Evolutionary conservation across 306 rosid genomes (phyloP).

Genomic region (Cucurbita moschata): DNA sequence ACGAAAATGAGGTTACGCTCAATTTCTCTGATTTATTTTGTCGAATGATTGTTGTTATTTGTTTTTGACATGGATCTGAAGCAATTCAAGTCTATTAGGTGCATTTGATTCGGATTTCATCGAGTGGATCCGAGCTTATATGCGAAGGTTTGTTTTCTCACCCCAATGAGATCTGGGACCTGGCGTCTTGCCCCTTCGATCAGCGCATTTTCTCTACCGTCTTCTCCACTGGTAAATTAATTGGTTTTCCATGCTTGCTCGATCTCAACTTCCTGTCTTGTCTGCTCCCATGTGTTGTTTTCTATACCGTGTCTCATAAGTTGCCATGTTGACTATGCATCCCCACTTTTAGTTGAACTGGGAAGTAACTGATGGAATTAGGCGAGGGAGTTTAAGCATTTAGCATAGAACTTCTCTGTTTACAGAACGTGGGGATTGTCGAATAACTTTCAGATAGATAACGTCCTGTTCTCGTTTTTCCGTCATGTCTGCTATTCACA

Average conservation of each 20-base stretch:
- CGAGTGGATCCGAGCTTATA: conserved; percentile 73
- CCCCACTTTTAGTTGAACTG: neutral
- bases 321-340: too few species aligned
- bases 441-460: neutral
- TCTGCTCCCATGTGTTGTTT: too few species aligned
- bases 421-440: neutral
- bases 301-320: neutral
- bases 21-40: neutral
- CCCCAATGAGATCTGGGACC: conserved; percentile 98
- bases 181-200: conserved; percentile 85
- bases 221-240: conserved; percentile 56
- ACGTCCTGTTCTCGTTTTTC: neutral
- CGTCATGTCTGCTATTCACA: neutral
- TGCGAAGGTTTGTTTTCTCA: conserved; percentile 98
- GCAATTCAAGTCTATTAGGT: conserved; percentile 31
- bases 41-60: neutral
- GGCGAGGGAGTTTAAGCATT: neutral
- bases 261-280: neutral
- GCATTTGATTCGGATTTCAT: conserved; percentile 84
- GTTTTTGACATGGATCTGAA: conserved; percentile 13
- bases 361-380: neutral
- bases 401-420: neutral
- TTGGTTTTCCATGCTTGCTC: neutral
- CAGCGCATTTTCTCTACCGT: conserved; percentile 96
- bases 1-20: conserved; percentile 76